Base-by-base conservation (phyloP, 495 filamentous ascomycete species). In the Lasiosphaeriaceae sp. region DNA sequence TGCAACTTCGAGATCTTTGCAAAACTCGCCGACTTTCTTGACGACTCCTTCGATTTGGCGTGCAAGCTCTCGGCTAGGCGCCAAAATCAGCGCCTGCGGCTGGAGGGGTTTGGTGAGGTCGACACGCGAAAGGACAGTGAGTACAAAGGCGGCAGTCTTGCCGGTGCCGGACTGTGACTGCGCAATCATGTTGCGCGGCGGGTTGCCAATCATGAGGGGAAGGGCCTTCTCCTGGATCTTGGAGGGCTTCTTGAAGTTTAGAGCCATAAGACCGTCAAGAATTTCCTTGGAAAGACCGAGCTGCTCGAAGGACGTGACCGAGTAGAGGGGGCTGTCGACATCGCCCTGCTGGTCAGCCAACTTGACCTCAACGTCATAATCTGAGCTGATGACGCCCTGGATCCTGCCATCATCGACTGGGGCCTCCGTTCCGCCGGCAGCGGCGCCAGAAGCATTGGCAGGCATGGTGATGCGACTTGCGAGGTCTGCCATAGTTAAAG, bases 101-200 rank as follows among this genome's bases (percentile, higher is more conserved):
- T 78, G 74, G 16, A 71, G 74, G n/a, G 84, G 76, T 45, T 82
- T 78, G 19, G 64, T 73, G 46, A 91, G 77, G 60, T 97, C 88
- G 62, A 96, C 69, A 48, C 94, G 89, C 52, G 86, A 86, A 19
- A 99, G 81, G 52, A 96, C 88, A 43, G 94, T 97, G 52, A 96
- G 82, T 22, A 91, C 86, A 71, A 97, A 99, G 29, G 95, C 95
- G 29, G 94, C 95, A 11, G 95, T 99, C 77, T 99, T 99, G 56
- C 95, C 95, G 14, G 95, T 99, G 58, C 95, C 95, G 4, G 95
- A 98, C 73, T 99, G 95, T 24, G 94, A 97, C 69, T 99, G 95
- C 20, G 91, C 94, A 57, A 99, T 93, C 78, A 97, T 86, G 71
- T 97, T 97, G 43, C 76, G 80, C 0, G 93, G 88, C 16, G 92